Base-by-base conservation (phyloP, 345 rosid species). In the Sonneratia alba region DNA sequence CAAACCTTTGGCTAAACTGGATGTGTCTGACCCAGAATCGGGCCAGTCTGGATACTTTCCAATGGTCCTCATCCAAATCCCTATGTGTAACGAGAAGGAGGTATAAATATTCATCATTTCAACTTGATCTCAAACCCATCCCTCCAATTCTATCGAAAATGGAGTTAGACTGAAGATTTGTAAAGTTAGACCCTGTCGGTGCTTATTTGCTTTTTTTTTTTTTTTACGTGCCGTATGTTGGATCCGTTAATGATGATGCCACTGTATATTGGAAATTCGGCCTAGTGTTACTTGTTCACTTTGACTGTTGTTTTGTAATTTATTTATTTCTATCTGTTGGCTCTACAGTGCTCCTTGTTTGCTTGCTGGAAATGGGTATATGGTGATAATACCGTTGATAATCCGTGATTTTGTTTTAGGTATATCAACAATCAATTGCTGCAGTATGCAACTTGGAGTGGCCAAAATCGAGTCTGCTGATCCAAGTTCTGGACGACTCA, bases 11-110 rank as follows among this genome's bases (percentile, higher is more conserved):
- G 86, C 87, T 76, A 85, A 85, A 72, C 79, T 69, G 4, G 85
- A 75, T 22, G 67, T 72, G 21, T 51, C 81, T 11, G 98, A 91
- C 80, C 87, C 86, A 22, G 98, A 94, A 75, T 80, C 91, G 47
- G 96, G 97, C 14, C 83, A 82, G n/a, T 55, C 73, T 22, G 94
- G 95, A 21, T 81, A 67, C 77, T 90, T 87, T 77, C 98, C 98
- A 2, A 90, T 88, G 97, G 96, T 94, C 51, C 95, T 94, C 42
- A 88, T 94, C 67, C 98, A 94, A 84, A 91, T 94, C 76, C 98
- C 98, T 59, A 94, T 94, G 98, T 91, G 98, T 49, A 94, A 94
- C 34, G 98, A 94, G 71, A 90, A 82, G 74, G 98, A 94, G 97
- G 98, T 91, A 56, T 18, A 37, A 9, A 48, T 32, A 27, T 65